Base-by-base conservation (phyloP, 225 moss, liverwort and hornwort genomes). In the Pleurozium schreberi region DNA sequence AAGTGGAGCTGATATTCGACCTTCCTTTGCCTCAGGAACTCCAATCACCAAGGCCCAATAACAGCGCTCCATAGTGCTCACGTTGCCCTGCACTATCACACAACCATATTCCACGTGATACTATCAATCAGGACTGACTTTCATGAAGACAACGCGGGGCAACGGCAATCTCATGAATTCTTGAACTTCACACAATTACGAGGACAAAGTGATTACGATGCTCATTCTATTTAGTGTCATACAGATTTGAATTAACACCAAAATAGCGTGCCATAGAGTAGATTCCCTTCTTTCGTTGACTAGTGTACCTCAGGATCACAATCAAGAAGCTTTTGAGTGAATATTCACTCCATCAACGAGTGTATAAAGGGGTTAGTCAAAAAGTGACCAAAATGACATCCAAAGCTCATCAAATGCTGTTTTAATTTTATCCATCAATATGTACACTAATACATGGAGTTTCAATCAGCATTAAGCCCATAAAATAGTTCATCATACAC, bases 1-100 rank as follows among this genome's bases (percentile, higher is more conserved):
- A 83, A 99, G 92, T 74, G 99, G 93, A 77, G 92, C 94, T 85
- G 96, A 94, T 52, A 99, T 96, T 90, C 95, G 93, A 53, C 97
- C 99, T 86, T 95, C 86, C 65, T 84, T 81, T 69, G 93, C 81
- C 88, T 91, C 92, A 30, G 99, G 99, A 83, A 89, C 92, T 80
- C 99, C 99, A 73, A 97, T 92, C 65, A 99, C 96, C 89, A 99
- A 91, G 85, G 99, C 96, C 92, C 90, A 94, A 86, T 99, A 99
- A 66, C 91, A 92, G 34, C 98, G 96, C 91, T 92, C 94, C 60
- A 98, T 93, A 45, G 61, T 84, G 69, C 69, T 85, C 40, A 33
- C 34, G 60, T 84, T 86, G 64, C 87, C 81, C 93, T 95, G 84
- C 81, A 84, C 36, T 60, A 75, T 81, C 73, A 85, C 66, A 52